Evolutionary conservation across 2,329 filamentous ascomycete genomes (phyloP), one percentile per base, ranked within the genome.

Genomic region (Aspergillus puulaauensis): DNA sequence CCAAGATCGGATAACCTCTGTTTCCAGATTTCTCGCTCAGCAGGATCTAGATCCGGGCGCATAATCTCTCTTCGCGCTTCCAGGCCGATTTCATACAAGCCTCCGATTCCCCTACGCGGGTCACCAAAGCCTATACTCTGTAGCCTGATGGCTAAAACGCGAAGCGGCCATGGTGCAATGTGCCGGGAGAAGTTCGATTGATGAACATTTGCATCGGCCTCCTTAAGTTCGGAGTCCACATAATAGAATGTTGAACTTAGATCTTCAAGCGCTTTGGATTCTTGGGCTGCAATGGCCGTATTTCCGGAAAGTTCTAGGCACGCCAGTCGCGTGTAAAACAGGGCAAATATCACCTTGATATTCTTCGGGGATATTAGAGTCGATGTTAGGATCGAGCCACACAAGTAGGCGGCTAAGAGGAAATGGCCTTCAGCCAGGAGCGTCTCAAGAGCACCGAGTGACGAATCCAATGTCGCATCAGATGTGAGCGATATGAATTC

Each of bases 51-150:
- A 12, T 71, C 76, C 0, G 84, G 81, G 33, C 76, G 79, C 17
- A 78, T 75, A 5, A 90, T 78, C 56, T 83, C 82, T 2, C 79
- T 77, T 17, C 92, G 82, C 2, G 90, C 91, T 73, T 96, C 91
- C 8, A 90, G 77, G 0, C 88, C 92, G 2, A 98, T 82, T 61
- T 96, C 92, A 70, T 96, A 96, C 71, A 96, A 91, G 45, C 90
- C 90, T 82, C 95, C 93, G 57, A 99, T 88, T 3, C 90, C 90
- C 60, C 93, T 83, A 4, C 93, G 83, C 50, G 88, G 85, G 74
- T 99, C 95, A 4, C 88, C 88, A 62, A 95, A 96, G 1, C 91
- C 91, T 46, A 96, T 83, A 0, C 90, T 91, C 65, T 96, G 91
- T 19, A 98, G 81, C 1, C 93, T 84, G 8, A 97, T 89, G 6